Percentiles rank a stretch among this genome's conserved stretches.
Conservation (phyloP, 116 monocot species). For the Dioscorea cayenensis region DNA sequence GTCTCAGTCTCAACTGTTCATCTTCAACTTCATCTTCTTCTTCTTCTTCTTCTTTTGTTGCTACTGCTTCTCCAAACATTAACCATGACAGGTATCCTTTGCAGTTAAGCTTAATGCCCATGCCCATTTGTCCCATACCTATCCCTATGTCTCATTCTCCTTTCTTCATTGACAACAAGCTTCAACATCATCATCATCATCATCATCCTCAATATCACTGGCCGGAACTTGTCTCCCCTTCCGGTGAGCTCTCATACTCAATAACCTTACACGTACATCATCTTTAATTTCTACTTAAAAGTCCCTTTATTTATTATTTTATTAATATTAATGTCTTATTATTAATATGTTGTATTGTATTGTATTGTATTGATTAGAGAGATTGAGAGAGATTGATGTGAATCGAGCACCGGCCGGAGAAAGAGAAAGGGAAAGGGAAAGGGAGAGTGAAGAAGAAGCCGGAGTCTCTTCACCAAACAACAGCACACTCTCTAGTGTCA, state of each 20-base stretch:
- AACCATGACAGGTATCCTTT: not conserved
- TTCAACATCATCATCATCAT: not conserved
- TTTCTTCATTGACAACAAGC: not conserved
- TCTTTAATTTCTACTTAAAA: not conserved
- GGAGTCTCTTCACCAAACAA: conserved; percentile 35
- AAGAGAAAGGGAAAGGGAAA: conserved; percentile 13
- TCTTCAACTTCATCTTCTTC: not conserved
- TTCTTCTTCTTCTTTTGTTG: not conserved
- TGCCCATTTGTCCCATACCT: conserved; percentile 2
- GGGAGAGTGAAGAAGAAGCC: conserved; percentile 25
- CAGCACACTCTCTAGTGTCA: conserved; percentile 36
- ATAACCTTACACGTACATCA: not conserved
- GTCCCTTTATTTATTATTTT: not conserved
- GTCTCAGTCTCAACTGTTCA: conserved; percentile 24
- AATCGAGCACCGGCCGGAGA: conserved; percentile 24
- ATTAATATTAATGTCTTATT: not conserved
- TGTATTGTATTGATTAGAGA: not conserved
- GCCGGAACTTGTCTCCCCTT: conserved; percentile 15
- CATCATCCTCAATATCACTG: not conserved
- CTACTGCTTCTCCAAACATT: not conserved
- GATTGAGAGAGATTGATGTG: conserved; percentile 48
- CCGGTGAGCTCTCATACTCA: not conserved
- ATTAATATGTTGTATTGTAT: no score
- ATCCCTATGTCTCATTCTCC: not conserved
- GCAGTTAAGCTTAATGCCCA: conserved; percentile 23